Evolutionary conservation across 192 early-diverging fungal genomes (phyloP).

Genomic region (Chytriomyces confervae): DNA sequence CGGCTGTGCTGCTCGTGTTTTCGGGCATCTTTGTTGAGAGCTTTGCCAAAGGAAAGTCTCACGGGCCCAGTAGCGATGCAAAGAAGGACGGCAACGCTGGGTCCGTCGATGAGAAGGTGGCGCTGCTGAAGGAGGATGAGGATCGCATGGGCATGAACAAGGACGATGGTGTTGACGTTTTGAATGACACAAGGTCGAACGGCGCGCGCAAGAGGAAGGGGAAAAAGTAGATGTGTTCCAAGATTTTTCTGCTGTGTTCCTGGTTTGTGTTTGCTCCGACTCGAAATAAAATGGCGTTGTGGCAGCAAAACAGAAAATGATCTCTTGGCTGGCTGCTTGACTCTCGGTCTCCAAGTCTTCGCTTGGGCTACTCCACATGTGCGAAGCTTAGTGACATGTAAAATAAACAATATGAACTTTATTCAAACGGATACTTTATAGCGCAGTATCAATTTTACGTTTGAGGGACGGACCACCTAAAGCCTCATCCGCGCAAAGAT

Average conservation of each 20-base stretch:
- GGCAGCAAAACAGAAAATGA: too few relatives aligned
- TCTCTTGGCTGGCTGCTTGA: too few relatives aligned
- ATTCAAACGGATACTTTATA: too few relatives aligned
- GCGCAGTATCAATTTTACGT: too few relatives aligned
- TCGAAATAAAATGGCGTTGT: too few relatives aligned
- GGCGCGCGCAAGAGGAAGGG: neutral
- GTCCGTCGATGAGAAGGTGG: neutral
- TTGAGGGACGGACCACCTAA: neutral
- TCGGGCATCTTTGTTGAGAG: slow-evolving; percentile 60
- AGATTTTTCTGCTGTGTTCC: too few relatives aligned
- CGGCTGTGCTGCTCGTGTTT: slow-evolving; percentile 85
- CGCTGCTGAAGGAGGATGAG: neutral
- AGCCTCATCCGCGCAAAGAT: neutral
- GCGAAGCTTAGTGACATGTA: too few relatives aligned
- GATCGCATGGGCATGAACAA: slow-evolving; percentile 11
- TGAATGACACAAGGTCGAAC: neutral
- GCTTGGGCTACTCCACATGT: too few relatives aligned
- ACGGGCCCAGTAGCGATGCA: neutral
- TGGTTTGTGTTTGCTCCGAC: too few relatives aligned
- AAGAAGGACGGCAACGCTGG: neutral
- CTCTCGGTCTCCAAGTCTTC: too few relatives aligned
- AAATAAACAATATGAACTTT: too few relatives aligned
- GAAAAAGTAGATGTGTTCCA: neutral
- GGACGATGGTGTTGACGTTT: slow-evolving; percentile 21
- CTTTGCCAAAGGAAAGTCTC: slow-evolving; percentile 38